Evolutionary conservation across 768 basidiomycete species (phyloP), one percentile per base, ranked within the genome.

Genomic region (Boletus reticuloceps): DNA sequence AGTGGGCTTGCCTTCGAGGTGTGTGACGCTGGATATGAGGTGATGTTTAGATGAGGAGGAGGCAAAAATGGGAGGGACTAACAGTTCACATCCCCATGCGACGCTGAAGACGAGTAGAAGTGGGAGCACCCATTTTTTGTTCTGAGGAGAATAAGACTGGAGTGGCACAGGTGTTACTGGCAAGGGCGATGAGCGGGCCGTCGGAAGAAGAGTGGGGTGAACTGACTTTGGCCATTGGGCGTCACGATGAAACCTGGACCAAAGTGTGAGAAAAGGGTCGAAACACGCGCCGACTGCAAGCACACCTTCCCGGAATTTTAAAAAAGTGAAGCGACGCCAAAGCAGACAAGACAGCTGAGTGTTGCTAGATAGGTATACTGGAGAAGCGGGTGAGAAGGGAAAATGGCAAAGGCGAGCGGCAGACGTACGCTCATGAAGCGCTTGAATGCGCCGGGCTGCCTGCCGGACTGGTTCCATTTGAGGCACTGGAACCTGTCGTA

Each of bases 401-500:
- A 12, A 32, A 51, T 29, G 19, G 44, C 20, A 31, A 3, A 14
- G 29, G 48, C 8, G 44, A 20, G 49, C 27, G 41, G 32, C 5
- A 27, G n/a, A 77, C 84, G 65, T 65, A 91, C 88, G n/a, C 88
- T 92, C 91, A 93, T 93, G 65, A 93, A 79, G 48, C 91, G 80
- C 73, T 88, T 91, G 80, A 93, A 93, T 13, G 90, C 84, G 53
- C 91, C 91, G 53, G 86, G 88, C 67, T 89, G 88, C 50, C 88
- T 79, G 34, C 88, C 88, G 14, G 84, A 78, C 66, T 83, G 59
- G 46, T 40, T 78, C 88, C 89, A 91, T 69, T 75, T 79, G 44
- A 91, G 70, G 70, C 90, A 91, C 58, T 83, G 78, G 70, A 91
- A 88, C 55, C 72, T 78, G 72, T 92, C 90, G 64, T 91, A 92